Base-by-base conservation (phyloP, 108 stramenopile species). In the Fistulifera pelliculosa region DNA sequence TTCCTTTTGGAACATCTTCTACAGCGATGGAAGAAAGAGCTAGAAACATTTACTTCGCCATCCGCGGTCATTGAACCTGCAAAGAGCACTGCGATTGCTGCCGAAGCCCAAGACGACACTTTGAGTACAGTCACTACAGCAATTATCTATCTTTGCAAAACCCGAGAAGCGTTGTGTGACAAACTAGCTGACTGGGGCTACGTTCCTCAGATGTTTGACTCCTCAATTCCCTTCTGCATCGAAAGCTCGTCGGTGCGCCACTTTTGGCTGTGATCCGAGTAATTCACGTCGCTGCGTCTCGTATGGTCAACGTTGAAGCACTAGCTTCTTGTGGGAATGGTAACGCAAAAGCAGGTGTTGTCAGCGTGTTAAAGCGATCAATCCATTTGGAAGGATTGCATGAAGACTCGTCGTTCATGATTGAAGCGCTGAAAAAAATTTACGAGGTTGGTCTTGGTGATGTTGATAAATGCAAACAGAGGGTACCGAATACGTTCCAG, bases 161-260 rank as follows among this genome's bases (percentile, higher is more conserved):
- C 76, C 16, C 61, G 73, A 41, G 44, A 54, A 27, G 53, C 70
- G 25, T 44, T 81, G 2, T 73, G 78, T 39, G 76, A 82, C 52
- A 80, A 87, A 50, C 54, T 87, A 4, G 54, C 70, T 11, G 24
- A 56, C 12, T 80, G 78, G 76, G 85, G 85, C 12, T 80, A 79
- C 58, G 70, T 81, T 58, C 24, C 38, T 15, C 54, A 45, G 11
- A 45, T 21, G 21, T 4, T 17, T 4, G 44, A 19, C 16, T 45
- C 11, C 6, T 45, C 7, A 21, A 17, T 11, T 17, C 44, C 44
- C 11, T 17, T 51, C 2, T 54, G 62, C 40, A 35, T 75, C 18
- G 28, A 40, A 17, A 62, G 40, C 11, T 52, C 62, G 28, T 53
- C 28, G 80, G 76, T 47, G 60, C 73, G 11, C 69, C 75, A 1